Percentiles rank a stretch among this genome's conserved stretches.
Conservation (phyloP, 2,329 filamentous ascomycete species). For the Akanthomyces uredinophilus region DNA sequence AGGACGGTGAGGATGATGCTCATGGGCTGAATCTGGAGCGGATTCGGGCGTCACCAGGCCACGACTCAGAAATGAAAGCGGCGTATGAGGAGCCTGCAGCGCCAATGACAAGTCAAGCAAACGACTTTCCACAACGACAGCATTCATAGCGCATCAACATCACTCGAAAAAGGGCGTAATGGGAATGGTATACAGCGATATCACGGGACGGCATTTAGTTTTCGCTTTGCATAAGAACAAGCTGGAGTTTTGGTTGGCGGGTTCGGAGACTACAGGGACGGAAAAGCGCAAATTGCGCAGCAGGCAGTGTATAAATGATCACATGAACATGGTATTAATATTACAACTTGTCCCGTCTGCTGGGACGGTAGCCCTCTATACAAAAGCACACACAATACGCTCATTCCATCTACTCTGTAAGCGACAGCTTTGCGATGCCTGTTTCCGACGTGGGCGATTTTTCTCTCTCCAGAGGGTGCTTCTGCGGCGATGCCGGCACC, state of each 20-base stretch:
- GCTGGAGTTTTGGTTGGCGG: not conserved
- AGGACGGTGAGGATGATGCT: not conserved
- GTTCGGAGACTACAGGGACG: too few species aligned
- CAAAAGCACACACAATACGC: not conserved
- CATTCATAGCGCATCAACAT: not conserved
- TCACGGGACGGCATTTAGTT: not conserved
- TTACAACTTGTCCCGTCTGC: not conserved
- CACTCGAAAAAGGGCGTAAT: not conserved
- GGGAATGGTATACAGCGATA: not conserved
- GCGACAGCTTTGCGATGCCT: constrained; percentile 30
- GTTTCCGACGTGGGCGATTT: constrained; percentile 33
- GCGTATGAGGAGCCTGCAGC: not conserved
- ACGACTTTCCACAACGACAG: not conserved
- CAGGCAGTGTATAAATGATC: not conserved
- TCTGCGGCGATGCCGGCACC: constrained; percentile 33
- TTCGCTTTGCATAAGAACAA: not conserved
- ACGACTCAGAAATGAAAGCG: not conserved
- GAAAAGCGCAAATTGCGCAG: not conserved
- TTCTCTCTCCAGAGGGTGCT: constrained; percentile 15
- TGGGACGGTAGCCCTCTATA: not conserved
- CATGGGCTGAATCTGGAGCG: not conserved
- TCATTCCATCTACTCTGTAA: constrained; percentile 17
- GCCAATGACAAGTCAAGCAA: not conserved
- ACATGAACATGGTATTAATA: constrained; percentile 6
- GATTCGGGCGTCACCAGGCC: not conserved